Evolutionary conservation across 305 asterid species (phyloP).

Genomic region (Fraxinus baroniana): DNA sequence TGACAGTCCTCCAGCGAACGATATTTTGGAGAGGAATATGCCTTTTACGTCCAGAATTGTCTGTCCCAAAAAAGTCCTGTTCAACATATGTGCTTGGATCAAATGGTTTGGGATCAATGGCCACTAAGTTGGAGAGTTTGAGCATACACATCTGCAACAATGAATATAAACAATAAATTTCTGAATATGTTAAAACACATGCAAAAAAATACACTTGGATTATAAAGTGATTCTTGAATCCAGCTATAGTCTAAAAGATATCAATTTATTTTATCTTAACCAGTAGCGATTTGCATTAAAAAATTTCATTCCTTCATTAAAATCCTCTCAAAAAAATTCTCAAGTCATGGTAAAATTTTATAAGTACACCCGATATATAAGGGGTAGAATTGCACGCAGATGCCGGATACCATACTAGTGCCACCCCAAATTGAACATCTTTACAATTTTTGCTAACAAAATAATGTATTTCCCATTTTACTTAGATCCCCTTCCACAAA

Average conservation of each 20-base stretch:
- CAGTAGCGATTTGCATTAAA: background rate
- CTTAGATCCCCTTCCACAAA: background rate
- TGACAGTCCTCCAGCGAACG: slow-evolving; percentile 52
- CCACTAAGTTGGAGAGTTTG: slow-evolving; percentile 56
- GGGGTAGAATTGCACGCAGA: background rate
- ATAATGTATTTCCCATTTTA: background rate
- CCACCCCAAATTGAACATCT: background rate
- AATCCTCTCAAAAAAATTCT: background rate
- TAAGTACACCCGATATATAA: background rate
- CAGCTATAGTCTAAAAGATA: background rate
- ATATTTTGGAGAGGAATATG: slow-evolving; percentile 52
- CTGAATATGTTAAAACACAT: background rate
- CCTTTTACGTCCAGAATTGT: slow-evolving; percentile 49
- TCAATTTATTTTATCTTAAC: background rate
- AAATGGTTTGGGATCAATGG: slow-evolving; percentile 44
- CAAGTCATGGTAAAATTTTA: background rate
- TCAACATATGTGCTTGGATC: slow-evolving; percentile 34
- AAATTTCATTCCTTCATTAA: background rate
- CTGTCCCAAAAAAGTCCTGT: slow-evolving; percentile 45
- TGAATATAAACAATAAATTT: background rate
- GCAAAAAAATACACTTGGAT: background rate
- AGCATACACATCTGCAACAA: slow-evolving; percentile 53
- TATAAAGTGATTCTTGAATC: background rate
- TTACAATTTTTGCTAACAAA: background rate
- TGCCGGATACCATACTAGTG: background rate